These are phyloP conservation scores for Catunica adiposa DNA, from an alignment of 2,329 filamentous ascomycete species.

Conservation along the genomic window DNA sequence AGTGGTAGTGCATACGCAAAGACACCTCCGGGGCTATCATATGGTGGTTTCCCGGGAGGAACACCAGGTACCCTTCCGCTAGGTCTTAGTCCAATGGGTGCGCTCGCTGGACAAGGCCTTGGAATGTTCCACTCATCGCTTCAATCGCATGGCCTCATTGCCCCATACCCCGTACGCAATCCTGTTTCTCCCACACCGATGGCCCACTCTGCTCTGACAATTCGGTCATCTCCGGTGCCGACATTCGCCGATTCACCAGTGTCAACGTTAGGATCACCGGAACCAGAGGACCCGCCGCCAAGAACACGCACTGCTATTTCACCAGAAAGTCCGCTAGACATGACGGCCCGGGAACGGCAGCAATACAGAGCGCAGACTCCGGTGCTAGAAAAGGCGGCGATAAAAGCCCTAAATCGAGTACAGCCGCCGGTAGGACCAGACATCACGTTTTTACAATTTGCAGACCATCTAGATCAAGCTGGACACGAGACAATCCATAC, in stretches of 20 bases:
- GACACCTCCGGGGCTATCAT: too few species aligned
- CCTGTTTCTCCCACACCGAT: background rate
- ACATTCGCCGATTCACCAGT: background rate
- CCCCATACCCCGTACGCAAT: too few species aligned
- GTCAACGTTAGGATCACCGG: background rate
- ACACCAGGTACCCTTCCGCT: too few species aligned
- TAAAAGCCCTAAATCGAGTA: background rate
- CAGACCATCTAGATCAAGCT: conserved; percentile 1
- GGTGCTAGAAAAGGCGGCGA: conserved; percentile 6
- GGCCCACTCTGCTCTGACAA: background rate
- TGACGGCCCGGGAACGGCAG: conserved; percentile 7
- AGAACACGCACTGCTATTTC: conserved; percentile 9
- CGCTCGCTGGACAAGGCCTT: background rate
- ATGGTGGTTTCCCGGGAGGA: too few species aligned
- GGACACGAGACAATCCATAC: conserved; percentile 12
- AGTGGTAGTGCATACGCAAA: too few species aligned
- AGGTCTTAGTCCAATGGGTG: too few species aligned
- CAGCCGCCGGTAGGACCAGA: conserved; percentile 5
- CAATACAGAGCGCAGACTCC: conserved; percentile 8
- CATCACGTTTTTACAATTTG: conserved; percentile 5
- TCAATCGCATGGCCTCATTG: too few species aligned
- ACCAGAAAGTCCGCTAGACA: background rate
- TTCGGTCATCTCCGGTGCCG: background rate
- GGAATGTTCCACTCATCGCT: too few species aligned
- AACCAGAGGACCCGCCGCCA: conserved; percentile 2